Conservation (phyloP, 2,329 filamentous ascomycete genomes). For the Penicillium sp. region DNA sequence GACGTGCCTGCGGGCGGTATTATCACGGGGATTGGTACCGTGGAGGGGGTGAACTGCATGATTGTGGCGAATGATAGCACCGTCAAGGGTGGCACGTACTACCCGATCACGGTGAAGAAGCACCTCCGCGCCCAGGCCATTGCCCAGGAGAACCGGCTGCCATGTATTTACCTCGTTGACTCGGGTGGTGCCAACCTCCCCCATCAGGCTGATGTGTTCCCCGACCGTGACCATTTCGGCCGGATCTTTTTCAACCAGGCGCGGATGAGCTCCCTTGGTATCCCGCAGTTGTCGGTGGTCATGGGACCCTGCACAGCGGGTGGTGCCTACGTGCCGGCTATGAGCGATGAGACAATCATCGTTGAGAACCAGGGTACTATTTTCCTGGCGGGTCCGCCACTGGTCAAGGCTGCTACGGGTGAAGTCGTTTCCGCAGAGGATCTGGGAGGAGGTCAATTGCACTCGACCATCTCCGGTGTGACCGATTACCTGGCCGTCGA, state of each 20-base stretch:
- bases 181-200: conserved; percentile 94
- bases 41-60: conserved; percentile 88
- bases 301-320: conserved; percentile 98
- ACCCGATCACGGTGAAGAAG: conserved; percentile 96
- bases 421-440: conserved; percentile 90
- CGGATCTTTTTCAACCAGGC: conserved; percentile 99
- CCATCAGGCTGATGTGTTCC: conserved; percentile 94
- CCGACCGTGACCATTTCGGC: conserved; percentile 91
- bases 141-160: conserved; percentile 78
- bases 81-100: conserved; percentile 96
- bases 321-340: conserved; percentile 92
- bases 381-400: conserved; percentile 88
- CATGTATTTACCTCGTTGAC: conserved; percentile 94
- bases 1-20: conserved; percentile 89
- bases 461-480: conserved; percentile 88
- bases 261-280: conserved; percentile 82
- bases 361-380: conserved; percentile 96
- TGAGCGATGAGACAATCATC: conserved; percentile 98
- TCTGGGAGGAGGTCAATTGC: conserved; percentile 84
- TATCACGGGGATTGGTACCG: conserved; percentile 85
- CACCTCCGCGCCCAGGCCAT: conserved; percentile 90
- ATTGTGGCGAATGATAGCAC: conserved; percentile 96
- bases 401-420: conserved; percentile 95
- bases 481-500: conserved; percentile 94
- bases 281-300: conserved; percentile 91